These are phyloP conservation scores for Cystobasidium pallidum DNA, from an alignment of 1,284 basidiomycete species.

Conservation along the genomic window DNA sequence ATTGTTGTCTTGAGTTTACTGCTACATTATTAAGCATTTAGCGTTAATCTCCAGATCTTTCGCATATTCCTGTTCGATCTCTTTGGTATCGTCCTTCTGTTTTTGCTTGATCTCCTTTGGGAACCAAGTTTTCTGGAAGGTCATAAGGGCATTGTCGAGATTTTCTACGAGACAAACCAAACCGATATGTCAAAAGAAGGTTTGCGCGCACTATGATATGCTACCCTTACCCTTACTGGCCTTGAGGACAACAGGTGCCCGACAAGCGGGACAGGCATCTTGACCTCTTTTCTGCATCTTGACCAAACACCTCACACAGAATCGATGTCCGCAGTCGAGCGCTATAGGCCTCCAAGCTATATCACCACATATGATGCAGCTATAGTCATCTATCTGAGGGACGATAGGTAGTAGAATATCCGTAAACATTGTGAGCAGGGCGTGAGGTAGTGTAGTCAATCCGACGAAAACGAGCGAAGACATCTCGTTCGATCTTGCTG, in stretches of 20 bases:
- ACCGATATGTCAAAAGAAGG: neutral
- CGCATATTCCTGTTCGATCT: conserved; percentile 34
- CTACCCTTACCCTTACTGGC: conserved; percentile 68
- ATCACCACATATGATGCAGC: conserved; percentile 60
- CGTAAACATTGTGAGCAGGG: conserved; percentile 82
- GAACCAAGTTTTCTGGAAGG: conserved; percentile 92
- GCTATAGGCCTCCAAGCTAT: conserved; percentile 64
- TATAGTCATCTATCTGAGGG: conserved; percentile 74
- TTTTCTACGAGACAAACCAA: conserved; percentile 62
- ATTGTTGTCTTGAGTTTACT: neutral
- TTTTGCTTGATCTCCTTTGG: conserved; percentile 70
- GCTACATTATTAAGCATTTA: conserved; percentile 18
- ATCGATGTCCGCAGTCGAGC: conserved; percentile 72
- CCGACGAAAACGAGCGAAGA: conserved; percentile 50
- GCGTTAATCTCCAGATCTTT: conserved; percentile 26
- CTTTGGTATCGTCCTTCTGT: conserved; percentile 31
- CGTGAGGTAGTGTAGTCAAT: conserved; percentile 68
- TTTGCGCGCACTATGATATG: conserved; percentile 12
- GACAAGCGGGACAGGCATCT: conserved; percentile 82
- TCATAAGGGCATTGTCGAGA: conserved; percentile 76
- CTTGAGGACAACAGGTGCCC: conserved; percentile 71
- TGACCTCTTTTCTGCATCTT: conserved; percentile 89
- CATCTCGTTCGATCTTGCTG: conserved; percentile 51
- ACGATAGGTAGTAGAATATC: conserved; percentile 81
- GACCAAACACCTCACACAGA: conserved; percentile 69